phyloP scores from a whole-genome alignment of 2,329 filamentous ascomycete genomes.

The Trichoderma semiorbis region DNA sequence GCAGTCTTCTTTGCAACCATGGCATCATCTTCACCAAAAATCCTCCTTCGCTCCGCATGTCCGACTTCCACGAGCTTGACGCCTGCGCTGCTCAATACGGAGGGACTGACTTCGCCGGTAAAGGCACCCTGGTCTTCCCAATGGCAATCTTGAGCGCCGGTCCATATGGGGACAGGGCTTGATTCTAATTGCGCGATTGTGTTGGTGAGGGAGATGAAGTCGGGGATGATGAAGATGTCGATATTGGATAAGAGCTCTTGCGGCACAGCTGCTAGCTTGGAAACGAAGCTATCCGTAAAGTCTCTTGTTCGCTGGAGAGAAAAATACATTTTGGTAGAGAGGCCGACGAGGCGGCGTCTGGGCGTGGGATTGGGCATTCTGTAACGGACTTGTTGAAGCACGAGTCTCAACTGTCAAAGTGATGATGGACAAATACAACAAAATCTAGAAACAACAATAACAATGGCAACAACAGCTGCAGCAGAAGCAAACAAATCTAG shows the following conservation, averaged over 20 bases:
- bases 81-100: slow-evolving; percentile 63
- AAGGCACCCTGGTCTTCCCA: slow-evolving; percentile 68
- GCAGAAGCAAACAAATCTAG: neutral
- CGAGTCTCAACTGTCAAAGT: no score
- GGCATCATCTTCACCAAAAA: slow-evolving; percentile 73
- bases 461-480: neutral
- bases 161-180: slow-evolving; percentile 45
- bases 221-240: slow-evolving; percentile 74
- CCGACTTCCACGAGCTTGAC: slow-evolving; percentile 73
- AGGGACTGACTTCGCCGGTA: slow-evolving; percentile 73
- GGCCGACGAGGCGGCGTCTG: slow-evolving; percentile 63
- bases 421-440: neutral
- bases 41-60: slow-evolving; percentile 70
- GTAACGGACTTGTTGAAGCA: neutral
- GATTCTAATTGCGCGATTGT: slow-evolving; percentile 46
- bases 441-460: neutral
- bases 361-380: slow-evolving; percentile 19
- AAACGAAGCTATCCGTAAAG: slow-evolving; percentile 51
- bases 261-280: slow-evolving; percentile 42
- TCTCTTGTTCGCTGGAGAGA: slow-evolving; percentile 57
- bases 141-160: slow-evolving; percentile 73
- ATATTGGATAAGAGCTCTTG: slow-evolving; percentile 46
- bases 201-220: slow-evolving; percentile 65
- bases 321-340: slow-evolving; percentile 80
- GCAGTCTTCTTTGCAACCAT: slow-evolving; percentile 65